Percentiles rank a stretch among this genome's conserved stretches.
Evolutionary conservation across 768 basidiomycete species (phyloP).

Genomic region (Crepidotus variabilis): DNA sequence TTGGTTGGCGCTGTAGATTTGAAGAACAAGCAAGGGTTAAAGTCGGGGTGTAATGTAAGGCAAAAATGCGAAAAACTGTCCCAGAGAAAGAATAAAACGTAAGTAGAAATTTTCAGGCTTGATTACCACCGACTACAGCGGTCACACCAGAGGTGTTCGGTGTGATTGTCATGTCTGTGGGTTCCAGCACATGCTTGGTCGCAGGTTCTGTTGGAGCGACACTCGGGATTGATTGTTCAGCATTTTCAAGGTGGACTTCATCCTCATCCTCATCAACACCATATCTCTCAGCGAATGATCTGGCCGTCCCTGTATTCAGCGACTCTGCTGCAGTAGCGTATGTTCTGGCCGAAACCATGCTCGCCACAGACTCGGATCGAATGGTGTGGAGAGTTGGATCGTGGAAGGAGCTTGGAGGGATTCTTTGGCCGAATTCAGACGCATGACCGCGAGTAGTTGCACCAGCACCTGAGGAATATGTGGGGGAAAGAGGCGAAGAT

Average conservation of each 20-base stretch:
- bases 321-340: slow-evolving; percentile 32
- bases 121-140: not conserved
- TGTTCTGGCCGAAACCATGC: slow-evolving; percentile 24
- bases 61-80: too few relatives aligned
- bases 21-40: too few relatives aligned
- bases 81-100: not conserved
- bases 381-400: slow-evolving; percentile 9
- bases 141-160: not conserved
- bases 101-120: not conserved
- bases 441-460: not conserved
- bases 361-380: slow-evolving; percentile 19
- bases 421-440: slow-evolving; percentile 14
- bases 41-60: too few relatives aligned
- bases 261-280: not conserved
- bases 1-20: too few relatives aligned
- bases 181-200: not conserved
- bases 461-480: not conserved
- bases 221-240: too few relatives aligned
- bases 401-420: slow-evolving; percentile 15
- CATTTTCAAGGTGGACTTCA: too few relatives aligned
- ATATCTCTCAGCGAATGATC: slow-evolving; percentile 7
- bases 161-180: not conserved
- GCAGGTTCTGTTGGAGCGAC: too few relatives aligned
- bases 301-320: slow-evolving; percentile 7
- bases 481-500: not conserved